Percentiles rank a stretch among this genome's conserved stretches.
Evolutionary conservation across 768 basidiomycete genomes (phyloP).

Genomic region (Gautieria morchelliformis): DNA sequence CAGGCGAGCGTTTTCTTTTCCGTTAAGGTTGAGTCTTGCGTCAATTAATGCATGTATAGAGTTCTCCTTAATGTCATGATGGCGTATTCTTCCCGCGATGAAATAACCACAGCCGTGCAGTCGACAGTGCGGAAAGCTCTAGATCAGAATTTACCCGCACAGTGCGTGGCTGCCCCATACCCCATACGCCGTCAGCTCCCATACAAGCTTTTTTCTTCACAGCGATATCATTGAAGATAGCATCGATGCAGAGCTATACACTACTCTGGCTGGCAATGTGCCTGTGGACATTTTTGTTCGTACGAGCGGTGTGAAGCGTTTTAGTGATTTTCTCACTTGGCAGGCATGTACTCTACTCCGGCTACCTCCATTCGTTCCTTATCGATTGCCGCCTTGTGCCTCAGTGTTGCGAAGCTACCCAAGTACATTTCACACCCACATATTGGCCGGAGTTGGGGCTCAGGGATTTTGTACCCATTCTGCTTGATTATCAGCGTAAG

Average conservation of each 20-base stretch:
- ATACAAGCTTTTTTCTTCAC: slow-evolving; percentile 1
- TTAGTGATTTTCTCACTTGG: slow-evolving; percentile 92
- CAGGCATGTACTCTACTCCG: slow-evolving; percentile 50
- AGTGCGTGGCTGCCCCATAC: slow-evolving; percentile 25
- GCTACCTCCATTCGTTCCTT: slow-evolving; percentile 1
- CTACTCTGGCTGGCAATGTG: slow-evolving; percentile 52
- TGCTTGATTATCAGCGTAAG: slow-evolving; percentile 82
- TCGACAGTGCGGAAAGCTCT: slow-evolving; percentile 18
- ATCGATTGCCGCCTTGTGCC: not conserved
- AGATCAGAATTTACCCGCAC: slow-evolving; percentile 28
- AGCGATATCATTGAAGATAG: slow-evolving; percentile 56
- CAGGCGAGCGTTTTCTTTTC: slow-evolving; percentile 33
- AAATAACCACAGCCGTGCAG: slow-evolving; percentile 76
- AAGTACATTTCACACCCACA: slow-evolving; percentile 73
- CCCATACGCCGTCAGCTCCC: slow-evolving; percentile 17
- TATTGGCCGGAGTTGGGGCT: slow-evolving; percentile 95
- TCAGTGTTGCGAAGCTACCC: slow-evolving; percentile 74
- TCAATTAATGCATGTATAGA: slow-evolving; percentile 28
- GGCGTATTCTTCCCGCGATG: slow-evolving; percentile 87
- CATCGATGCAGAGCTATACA: slow-evolving; percentile 60
- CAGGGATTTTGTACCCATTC: slow-evolving; percentile 74
- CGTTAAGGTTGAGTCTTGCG: not conserved
- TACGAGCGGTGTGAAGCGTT: slow-evolving; percentile 80
- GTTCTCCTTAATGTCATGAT: slow-evolving; percentile 88
- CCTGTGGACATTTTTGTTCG: slow-evolving; percentile 86